Evolutionary conservation across 108 stramenopile species (phyloP), one percentile per base, ranked within the genome.

Genomic region (Thalassiosira profunda): DNA sequence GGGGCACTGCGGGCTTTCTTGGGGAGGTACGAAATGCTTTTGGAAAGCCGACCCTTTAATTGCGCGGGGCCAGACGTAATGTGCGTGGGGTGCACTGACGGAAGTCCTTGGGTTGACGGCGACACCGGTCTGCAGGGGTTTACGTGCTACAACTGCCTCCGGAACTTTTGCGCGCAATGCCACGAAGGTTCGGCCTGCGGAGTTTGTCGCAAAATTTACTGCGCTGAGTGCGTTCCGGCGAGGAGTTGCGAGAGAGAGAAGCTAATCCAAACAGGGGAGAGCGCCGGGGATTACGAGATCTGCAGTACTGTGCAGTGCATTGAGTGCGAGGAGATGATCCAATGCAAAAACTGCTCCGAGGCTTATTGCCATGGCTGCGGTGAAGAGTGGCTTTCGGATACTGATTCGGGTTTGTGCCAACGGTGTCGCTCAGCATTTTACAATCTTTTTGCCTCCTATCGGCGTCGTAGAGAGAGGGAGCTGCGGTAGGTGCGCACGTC

Each of bases 301-400:
- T 44, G 3, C 56, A 68, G 12, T 49, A 54, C 15, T 15, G 68
- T 7, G 64, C 76, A 1, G 76, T 77, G 6, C 68, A 69, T 42
- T 55, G 67, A 0, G 62, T 77, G 14, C 56, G 76, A 64, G 56
- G 23, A 68, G 70, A 43, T 63, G 68, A 12, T 12, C 43, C 0
- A 26, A 63, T 11, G 38, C 68, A 55, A 77, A 69, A 28, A 58
- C 68, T 58, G 67, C 55, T 44, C 43, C 70, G 26, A 61, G 76
- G 43, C 6, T 63, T 8, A 51, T 77, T n/a, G 76, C 70, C 45
- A 77, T 77, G 76, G 55, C 68, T 11, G 76, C 31, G n/a, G 64
- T 77, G 67, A 69, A 63, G 58, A 5, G 37, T 14, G 38, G 10
- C 10, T 40, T n/a, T n/a, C n/a, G n/a, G n/a, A n/a, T n/a, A n/a